These are phyloP conservation scores for Aspergillus nidulans DNA, from an alignment of 495 filamentous ascomycete species.

Conservation along the genomic window DNA sequence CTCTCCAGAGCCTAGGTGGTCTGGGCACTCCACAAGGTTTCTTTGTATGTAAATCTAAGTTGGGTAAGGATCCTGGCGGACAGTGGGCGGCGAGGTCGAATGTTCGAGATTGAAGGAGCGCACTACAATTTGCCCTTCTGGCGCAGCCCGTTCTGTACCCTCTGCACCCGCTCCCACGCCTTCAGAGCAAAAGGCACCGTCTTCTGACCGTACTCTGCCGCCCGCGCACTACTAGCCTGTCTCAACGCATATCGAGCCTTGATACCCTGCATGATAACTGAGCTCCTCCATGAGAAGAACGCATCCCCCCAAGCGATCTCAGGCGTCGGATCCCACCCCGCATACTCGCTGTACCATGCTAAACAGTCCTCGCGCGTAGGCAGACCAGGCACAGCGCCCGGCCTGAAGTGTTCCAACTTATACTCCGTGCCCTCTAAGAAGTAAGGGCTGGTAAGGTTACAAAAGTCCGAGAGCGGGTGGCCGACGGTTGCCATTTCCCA, in stretches of 20 bases:
- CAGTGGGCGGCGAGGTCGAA: background rate
- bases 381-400: slow-evolving; percentile 63
- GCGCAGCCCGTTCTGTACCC: slow-evolving; percentile 33
- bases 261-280: slow-evolving; percentile 92
- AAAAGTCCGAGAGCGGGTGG: slow-evolving; percentile 84
- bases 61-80: slow-evolving; percentile 1
- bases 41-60: background rate
- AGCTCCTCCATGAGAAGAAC: slow-evolving; percentile 61
- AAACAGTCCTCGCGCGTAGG: slow-evolving; percentile 66
- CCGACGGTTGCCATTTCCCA: slow-evolving; percentile 98
- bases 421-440: slow-evolving; percentile 42
- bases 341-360: slow-evolving; percentile 68
- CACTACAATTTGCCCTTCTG: slow-evolving; percentile 49
- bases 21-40: background rate
- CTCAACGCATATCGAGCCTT: slow-evolving; percentile 76
- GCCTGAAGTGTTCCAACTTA: slow-evolving; percentile 49
- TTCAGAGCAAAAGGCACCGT: slow-evolving; percentile 63
- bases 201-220: slow-evolving; percentile 62
- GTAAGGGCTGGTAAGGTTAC: slow-evolving; percentile 73
- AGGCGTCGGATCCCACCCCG: slow-evolving; percentile 59
- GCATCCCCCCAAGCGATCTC: slow-evolving; percentile 60
- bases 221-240: slow-evolving; percentile 86
- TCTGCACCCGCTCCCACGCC: slow-evolving; percentile 65
- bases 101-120: background rate
- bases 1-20: background rate